phyloP scores from a whole-genome alignment of 2,329 filamentous ascomycete genomes.

The Verticillium longisporum region DNA sequence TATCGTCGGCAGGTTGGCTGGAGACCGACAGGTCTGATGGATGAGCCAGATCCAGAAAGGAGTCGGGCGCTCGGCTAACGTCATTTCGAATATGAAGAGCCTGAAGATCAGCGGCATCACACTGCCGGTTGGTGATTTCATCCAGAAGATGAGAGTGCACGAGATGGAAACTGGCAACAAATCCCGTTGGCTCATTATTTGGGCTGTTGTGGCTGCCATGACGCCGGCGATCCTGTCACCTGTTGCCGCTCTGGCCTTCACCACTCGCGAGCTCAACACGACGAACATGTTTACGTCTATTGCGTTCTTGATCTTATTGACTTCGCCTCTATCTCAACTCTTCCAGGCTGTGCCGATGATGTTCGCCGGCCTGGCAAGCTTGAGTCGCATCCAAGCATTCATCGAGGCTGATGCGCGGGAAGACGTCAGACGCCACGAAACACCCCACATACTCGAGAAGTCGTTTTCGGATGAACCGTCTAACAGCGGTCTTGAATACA shows the following conservation, averaged over 20 bases:
- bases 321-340: slow-evolving; percentile 20
- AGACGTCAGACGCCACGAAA: neutral
- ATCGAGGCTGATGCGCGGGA: slow-evolving; percentile 18
- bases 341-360: slow-evolving; percentile 25
- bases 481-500: neutral
- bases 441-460: neutral
- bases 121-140: slow-evolving; percentile 14
- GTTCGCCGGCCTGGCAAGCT: slow-evolving; percentile 19
- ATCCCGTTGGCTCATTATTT: slow-evolving; percentile 17
- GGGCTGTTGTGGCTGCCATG: slow-evolving; percentile 21
- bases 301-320: slow-evolving; percentile 26
- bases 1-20: slow-evolving; percentile 11
- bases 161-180: slow-evolving; percentile 16
- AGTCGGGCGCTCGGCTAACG: slow-evolving; percentile 15
- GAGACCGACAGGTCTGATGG: slow-evolving; percentile 19
- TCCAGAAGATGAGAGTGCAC: slow-evolving; percentile 15
- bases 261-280: slow-evolving; percentile 13
- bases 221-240: slow-evolving; percentile 28
- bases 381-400: slow-evolving; percentile 2
- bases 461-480: slow-evolving; percentile 1
- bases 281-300: slow-evolving; percentile 22
- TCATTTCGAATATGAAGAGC: slow-evolving; percentile 19
- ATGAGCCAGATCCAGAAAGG: slow-evolving; percentile 21
- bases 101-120: slow-evolving; percentile 22
- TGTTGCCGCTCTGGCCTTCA: slow-evolving; percentile 22